Evolutionary conservation across 805 yeast genomes (phyloP).

Genomic region (Pichia pseudocactophila): DNA sequence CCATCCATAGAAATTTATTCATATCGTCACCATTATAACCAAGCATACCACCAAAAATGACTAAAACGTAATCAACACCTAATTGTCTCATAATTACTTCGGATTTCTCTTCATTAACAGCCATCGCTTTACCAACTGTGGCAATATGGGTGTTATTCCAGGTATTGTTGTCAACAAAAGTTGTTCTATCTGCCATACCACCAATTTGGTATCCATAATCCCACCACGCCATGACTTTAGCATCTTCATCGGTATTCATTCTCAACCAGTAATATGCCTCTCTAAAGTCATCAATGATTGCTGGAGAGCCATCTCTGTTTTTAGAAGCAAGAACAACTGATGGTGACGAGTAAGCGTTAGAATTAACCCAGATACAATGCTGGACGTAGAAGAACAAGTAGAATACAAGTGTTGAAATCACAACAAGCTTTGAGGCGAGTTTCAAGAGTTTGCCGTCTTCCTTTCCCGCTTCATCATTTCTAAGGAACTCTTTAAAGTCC

Average conservation of each 20-base stretch:
- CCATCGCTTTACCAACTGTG: conserved; percentile 97
- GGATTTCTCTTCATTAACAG: conserved; percentile 77
- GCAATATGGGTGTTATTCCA: conserved; percentile 99
- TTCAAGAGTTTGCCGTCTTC: conserved; percentile 20
- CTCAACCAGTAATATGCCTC: conserved; percentile 99
- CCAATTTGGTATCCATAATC: conserved; percentile 99
- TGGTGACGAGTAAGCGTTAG: conserved; percentile 93
- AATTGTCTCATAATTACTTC: conserved; percentile 82
- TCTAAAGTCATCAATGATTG: conserved; percentile 90
- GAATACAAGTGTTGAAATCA: conserved; percentile 56
- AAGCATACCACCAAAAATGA: conserved; percentile 87
- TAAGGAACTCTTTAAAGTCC: conserved; percentile 36
- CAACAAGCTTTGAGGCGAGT: conserved; percentile 49
- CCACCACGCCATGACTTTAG: conserved; percentile 99
- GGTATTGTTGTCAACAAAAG: conserved; percentile 96
- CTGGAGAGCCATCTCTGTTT: conserved; percentile 76
- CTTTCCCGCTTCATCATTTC: conserved; percentile 13
- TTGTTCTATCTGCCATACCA: conserved; percentile 99
- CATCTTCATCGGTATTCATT: conserved; percentile 94
- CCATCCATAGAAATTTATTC: conserved; percentile 98
- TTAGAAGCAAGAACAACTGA: conserved; percentile 87
- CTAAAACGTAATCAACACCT: conserved; percentile 90
- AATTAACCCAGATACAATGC: conserved; percentile 97
- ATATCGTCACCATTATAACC: conserved; percentile 96
- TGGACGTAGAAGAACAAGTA: conserved; percentile 76